Percentiles rank a stretch among this genome's conserved stretches.
These are phyloP conservation scores for Mallotus repandus DNA, from an alignment of 441 rosid species.

Conservation along the genomic window DNA sequence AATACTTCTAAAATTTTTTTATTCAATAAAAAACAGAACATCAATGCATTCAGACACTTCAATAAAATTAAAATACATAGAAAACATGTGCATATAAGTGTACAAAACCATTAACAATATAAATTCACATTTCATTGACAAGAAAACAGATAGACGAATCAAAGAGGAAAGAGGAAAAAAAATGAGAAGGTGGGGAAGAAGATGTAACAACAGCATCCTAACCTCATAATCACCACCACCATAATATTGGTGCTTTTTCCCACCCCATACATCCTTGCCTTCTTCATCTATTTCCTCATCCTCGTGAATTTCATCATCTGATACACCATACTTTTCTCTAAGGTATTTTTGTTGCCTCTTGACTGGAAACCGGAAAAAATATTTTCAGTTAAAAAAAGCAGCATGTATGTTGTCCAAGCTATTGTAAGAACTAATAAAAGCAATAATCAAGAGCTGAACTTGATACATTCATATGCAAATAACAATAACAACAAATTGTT, in stretches of 20 bases:
- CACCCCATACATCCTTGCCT: slow-evolving; percentile 52
- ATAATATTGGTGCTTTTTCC: slow-evolving; percentile 38
- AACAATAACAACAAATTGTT: background rate
- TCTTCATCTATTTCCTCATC: slow-evolving; percentile 54
- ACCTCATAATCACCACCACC: slow-evolving; percentile 61
- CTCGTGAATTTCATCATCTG: slow-evolving; percentile 67
- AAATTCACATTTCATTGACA: background rate
- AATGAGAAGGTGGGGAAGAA: background rate
- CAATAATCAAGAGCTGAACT: background rate
- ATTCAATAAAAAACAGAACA: background rate
- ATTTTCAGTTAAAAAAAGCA: slow-evolving; percentile 2
- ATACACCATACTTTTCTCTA: slow-evolving; percentile 58
- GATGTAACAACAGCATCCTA: slow-evolving; percentile 11
- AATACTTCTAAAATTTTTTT: slow-evolving; percentile 9
- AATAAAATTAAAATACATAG: background rate
- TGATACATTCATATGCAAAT: background rate
- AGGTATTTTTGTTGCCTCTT: slow-evolving; percentile 61
- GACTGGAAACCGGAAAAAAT: slow-evolving; percentile 42
- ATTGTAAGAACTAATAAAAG: background rate
- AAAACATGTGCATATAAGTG: background rate
- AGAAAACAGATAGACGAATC: background rate
- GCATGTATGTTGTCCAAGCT: background rate
- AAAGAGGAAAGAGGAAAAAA: background rate
- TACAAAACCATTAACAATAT: background rate
- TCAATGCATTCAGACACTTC: background rate